Percentiles rank a stretch among this genome's conserved stretches.
Evolutionary conservation across 164 flowering plant genomes (phyloP).

Genomic region (Tinospora cordifolia): DNA sequence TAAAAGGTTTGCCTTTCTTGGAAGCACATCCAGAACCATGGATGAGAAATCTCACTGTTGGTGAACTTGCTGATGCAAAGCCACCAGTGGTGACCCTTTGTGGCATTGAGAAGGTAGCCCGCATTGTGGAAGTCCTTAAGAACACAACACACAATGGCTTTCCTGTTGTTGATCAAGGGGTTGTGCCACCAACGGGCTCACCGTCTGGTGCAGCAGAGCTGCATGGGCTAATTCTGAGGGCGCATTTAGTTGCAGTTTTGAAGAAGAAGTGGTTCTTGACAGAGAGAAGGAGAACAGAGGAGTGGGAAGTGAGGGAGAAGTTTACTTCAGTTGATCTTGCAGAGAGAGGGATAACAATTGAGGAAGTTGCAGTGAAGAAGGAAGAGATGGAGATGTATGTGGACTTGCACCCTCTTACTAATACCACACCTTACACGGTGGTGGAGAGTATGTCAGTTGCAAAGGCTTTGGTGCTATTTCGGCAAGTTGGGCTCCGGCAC

Average conservation of each 20-base stretch:
- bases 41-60: slow-evolving; percentile 81
- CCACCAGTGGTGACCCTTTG: slow-evolving; percentile 49
- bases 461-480: slow-evolving; percentile 75
- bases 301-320: slow-evolving; percentile 63
- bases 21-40: slow-evolving; percentile 82
- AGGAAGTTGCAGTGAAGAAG: slow-evolving; percentile 47
- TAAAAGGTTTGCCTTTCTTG: slow-evolving; percentile 82
- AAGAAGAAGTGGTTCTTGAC: slow-evolving; percentile 68
- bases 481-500: slow-evolving; percentile 81
- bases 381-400: slow-evolving; percentile 87
- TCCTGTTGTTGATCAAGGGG: slow-evolving; percentile 66
- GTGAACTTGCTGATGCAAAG: slow-evolving; percentile 77
- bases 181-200: slow-evolving; percentile 29
- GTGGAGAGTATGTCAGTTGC: slow-evolving; percentile 87
- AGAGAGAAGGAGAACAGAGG: slow-evolving; percentile 61
- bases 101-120: slow-evolving; percentile 74
- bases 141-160: slow-evolving; percentile 81
- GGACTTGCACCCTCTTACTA: slow-evolving; percentile 83
- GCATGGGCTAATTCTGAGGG: slow-evolving; percentile 66
- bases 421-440: slow-evolving; percentile 80
- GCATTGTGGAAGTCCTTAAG: slow-evolving; percentile 56
- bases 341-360: slow-evolving; percentile 51
- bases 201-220: slow-evolving; percentile 42
- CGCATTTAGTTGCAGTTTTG: slow-evolving; percentile 59
- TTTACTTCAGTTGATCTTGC: slow-evolving; percentile 68